Conservation (phyloP, 1,284 basidiomycete species). For the Pulchroboletus neoregius region DNA sequence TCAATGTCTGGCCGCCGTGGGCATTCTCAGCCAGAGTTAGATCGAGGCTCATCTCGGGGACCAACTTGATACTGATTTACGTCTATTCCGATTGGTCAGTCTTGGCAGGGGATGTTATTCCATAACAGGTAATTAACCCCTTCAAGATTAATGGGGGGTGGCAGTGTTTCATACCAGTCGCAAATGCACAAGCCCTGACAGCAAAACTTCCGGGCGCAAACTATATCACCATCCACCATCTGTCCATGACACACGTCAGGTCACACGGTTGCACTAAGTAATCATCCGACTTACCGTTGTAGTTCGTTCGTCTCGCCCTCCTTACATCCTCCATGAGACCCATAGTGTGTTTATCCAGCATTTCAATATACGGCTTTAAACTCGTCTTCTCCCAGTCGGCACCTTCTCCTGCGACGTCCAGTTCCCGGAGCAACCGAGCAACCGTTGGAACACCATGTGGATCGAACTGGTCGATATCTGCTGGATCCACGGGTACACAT, state of each 20-base stretch:
- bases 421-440: conserved; percentile 74
- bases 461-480: conserved; percentile 77
- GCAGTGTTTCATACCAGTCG: neutral
- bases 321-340: conserved; percentile 59
- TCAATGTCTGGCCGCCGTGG: conserved; percentile 3
- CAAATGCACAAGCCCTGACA: neutral
- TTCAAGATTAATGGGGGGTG: neutral
- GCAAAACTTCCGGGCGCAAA: neutral
- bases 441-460: conserved; percentile 87
- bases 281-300: conserved; percentile 15
- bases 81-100: conserved; percentile 15
- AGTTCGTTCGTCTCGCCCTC: conserved; percentile 43
- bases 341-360: conserved; percentile 75
- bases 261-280: neutral
- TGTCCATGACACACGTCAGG: conserved; percentile 7
- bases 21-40: conserved; percentile 13
- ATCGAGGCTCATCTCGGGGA: too few relatives aligned
- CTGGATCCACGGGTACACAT: conserved; percentile 89
- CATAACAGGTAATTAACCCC: conserved; percentile 11
- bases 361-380: conserved; percentile 85
- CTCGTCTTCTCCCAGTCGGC: conserved; percentile 72
- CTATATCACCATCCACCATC: conserved; percentile 27
- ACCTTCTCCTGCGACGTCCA: conserved; percentile 51
- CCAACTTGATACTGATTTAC: conserved; percentile 9
- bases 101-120: conserved; percentile 1